These are phyloP conservation scores for Ceratonia siliqua DNA, from an alignment of 306 rosid genomes.

Conservation along the genomic window DNA sequence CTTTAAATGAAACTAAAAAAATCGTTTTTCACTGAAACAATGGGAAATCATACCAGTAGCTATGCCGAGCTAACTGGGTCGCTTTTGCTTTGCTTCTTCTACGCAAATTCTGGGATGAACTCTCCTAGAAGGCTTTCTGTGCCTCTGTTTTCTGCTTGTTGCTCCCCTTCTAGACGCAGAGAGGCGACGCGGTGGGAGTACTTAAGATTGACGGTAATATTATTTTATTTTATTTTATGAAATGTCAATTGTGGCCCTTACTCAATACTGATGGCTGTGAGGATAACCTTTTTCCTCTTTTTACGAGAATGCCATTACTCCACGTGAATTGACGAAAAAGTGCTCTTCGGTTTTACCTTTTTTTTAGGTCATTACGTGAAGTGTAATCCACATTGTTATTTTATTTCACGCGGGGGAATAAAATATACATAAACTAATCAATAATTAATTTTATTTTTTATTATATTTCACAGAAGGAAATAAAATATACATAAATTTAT, in stretches of 20 bases:
- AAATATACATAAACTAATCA: no score
- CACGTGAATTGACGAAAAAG: constrained; percentile 27
- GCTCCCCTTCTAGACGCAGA: background rate
- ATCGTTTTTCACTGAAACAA: background rate
- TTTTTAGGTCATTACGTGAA: no score
- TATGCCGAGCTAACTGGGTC: background rate
- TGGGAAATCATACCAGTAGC: constrained; percentile 35
- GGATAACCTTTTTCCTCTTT: fast-evolving
- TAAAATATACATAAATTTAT: no score
- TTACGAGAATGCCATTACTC: background rate
- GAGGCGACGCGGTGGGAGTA: constrained; percentile 9
- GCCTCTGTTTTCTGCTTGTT: background rate
- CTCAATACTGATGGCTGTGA: background rate
- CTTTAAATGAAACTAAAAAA: constrained; percentile 3
- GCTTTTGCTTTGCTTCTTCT: background rate
- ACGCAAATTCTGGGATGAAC: background rate
- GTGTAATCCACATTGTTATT: no score
- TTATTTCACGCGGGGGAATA: no score
- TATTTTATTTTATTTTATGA: constrained; percentile 27
- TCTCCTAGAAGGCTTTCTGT: background rate
- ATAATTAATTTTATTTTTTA: no score
- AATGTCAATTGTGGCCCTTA: constrained; percentile 33
- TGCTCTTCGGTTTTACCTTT: no score
- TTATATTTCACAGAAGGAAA: no score
- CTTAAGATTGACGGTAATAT: constrained; percentile 8